Evolutionary conservation across 495 filamentous ascomycete species (phyloP).

Genomic region (Hypoxylon fragiforme): DNA sequence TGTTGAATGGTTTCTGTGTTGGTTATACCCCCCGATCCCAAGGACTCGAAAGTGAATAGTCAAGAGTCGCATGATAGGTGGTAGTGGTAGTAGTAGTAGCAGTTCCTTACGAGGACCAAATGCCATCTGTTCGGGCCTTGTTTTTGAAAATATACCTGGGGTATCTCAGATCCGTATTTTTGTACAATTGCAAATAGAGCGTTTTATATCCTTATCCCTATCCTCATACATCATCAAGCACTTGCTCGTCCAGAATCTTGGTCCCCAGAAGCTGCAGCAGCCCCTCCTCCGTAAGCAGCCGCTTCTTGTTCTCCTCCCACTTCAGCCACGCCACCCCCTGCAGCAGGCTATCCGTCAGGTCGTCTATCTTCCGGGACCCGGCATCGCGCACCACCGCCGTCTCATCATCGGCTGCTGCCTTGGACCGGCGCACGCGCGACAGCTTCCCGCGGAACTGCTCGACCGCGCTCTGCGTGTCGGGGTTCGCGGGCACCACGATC

Average conservation of each 20-base stretch:
- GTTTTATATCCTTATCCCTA: slow-evolving; percentile 21
- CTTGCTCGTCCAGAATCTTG: slow-evolving; percentile 14
- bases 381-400: slow-evolving; percentile 18
- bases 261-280: slow-evolving; percentile 22
- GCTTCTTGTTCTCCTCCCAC: slow-evolving; percentile 73
- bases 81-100: too few species aligned
- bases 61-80: slow-evolving; percentile 10
- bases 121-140: slow-evolving; percentile 10
- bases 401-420: too few species aligned
- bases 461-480: slow-evolving; percentile 43
- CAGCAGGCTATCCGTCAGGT: slow-evolving; percentile 85
- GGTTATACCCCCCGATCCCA: slow-evolving; percentile 29
- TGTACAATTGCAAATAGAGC: slow-evolving; percentile 30
- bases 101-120: slow-evolving; percentile 3
- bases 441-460: slow-evolving; percentile 53
- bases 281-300: slow-evolving; percentile 43
- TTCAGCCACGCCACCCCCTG: slow-evolving; percentile 85
- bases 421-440: slow-evolving; percentile 28
- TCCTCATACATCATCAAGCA: slow-evolving; percentile 2
- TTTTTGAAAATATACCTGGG: slow-evolving; percentile 21
- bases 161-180: too few species aligned
- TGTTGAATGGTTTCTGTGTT: slow-evolving; percentile 10
- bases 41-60: slow-evolving; percentile 6
- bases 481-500: slow-evolving; percentile 41
- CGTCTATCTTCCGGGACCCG: slow-evolving; percentile 72